Evolutionary conservation across 148 eudicot species (phyloP).

Genomic region (Chenopodium berlandieri): DNA sequence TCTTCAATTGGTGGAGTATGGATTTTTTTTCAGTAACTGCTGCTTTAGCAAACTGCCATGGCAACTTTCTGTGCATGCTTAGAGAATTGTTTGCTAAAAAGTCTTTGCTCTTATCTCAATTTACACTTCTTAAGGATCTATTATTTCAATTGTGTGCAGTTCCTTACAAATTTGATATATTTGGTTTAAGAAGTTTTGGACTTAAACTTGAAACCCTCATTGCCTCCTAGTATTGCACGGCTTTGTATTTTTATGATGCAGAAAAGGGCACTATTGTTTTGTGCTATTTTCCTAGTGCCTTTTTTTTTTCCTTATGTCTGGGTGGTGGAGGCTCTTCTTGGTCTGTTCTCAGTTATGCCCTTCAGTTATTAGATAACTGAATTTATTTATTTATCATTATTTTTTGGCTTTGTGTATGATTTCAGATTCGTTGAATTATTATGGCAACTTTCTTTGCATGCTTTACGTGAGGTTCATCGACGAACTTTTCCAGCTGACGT

Average conservation of each 20-base stretch:
- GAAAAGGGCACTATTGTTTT: not conserved
- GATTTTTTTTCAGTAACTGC: too few relatives aligned
- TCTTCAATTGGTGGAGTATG: too few relatives aligned
- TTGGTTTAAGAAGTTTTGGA: not conserved
- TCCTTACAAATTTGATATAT: too few relatives aligned
- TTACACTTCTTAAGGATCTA: not conserved
- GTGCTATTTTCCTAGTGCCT: not conserved
- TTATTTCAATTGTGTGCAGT: not conserved
- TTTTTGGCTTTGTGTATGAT: not conserved
- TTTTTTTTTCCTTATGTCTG: not conserved
- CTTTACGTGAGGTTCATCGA: conserved; percentile 93
- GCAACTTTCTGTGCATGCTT: not conserved
- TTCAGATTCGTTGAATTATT: conserved; percentile 95
- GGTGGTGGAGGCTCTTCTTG: not conserved
- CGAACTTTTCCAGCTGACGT: conserved; percentile 91
- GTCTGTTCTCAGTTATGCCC: conserved; percentile 3
- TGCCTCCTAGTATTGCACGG: not conserved
- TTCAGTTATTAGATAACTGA: not conserved
- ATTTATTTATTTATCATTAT: not conserved
- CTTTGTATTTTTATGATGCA: not conserved
- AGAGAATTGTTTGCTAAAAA: not conserved
- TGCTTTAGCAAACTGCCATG: not conserved
- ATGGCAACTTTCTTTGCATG: conserved; percentile 99
- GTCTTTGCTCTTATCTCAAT: not conserved
- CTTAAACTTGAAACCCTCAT: not conserved